A percentile compares a stretch with the other conserved stretches of the same genome.
Conservation (phyloP, 805 yeast genomes). For the Wickerhamomyces xylosicus region DNA sequence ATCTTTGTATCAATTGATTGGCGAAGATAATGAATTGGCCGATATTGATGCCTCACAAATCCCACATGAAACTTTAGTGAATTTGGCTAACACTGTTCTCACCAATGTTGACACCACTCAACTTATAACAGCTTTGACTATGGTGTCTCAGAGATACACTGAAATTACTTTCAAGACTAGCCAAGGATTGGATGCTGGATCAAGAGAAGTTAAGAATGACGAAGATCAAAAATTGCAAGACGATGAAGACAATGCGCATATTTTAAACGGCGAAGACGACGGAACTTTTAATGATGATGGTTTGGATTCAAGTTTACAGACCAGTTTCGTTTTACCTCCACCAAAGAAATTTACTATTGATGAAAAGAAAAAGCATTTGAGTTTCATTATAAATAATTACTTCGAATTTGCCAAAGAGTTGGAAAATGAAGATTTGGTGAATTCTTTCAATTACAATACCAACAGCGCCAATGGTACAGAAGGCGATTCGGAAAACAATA, state of each 20-base stretch:
- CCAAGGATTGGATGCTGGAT: conserved; percentile 9
- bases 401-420: conserved; percentile 33
- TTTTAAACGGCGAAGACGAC: conserved; percentile 2
- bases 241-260: conserved; percentile 17
- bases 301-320: conserved; percentile 28
- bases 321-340: conserved; percentile 42
- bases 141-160: conserved; percentile 56
- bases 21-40: conserved; percentile 46
- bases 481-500: conserved; percentile 11
- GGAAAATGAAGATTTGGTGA: conserved; percentile 10
- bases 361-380: conserved; percentile 48
- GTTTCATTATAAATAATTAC: conserved; percentile 48
- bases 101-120: conserved; percentile 38
- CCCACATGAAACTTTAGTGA: conserved; percentile 51
- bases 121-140: conserved; percentile 57
- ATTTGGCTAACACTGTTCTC: conserved; percentile 61
- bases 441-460: conserved; percentile 12
- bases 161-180: conserved; percentile 26
- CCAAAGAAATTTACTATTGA: conserved; percentile 43
- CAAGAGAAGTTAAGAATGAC: conserved; percentile 21
- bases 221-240: conserved; percentile 15
- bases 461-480: background rate
- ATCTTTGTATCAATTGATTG: conserved; percentile 58
- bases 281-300: conserved; percentile 2
- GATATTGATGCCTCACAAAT: conserved; percentile 63